Base-by-base conservation (phyloP, 2,329 filamentous ascomycete species). In the Atkinsonella hypoxylon region DNA sequence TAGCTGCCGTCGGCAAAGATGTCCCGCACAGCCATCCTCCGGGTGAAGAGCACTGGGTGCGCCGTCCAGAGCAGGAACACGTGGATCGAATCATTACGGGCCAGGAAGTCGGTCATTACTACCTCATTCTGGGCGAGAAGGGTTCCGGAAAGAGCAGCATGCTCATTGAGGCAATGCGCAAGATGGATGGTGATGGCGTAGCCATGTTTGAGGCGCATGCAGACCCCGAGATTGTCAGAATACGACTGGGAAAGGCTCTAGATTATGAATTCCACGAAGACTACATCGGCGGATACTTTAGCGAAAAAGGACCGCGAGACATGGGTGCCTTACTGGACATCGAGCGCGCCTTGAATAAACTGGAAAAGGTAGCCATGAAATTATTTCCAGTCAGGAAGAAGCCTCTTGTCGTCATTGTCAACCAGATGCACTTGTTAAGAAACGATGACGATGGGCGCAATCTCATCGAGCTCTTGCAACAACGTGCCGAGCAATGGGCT, bases 231-330 rank as follows among this genome's bases (percentile, higher is more conserved):
- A 95, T 98, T 53, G 95, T 98, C 65, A 85, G 93, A 17, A 85
- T 96, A 42, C 80, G 93, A 4, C 77, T 98, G 3, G 93, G 93
- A 26, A 96, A 95, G 64, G 89, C 90, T 2, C 75, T 98, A 40
- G 90, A 98, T 65, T 98, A 90, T 64, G 93, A 98, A 64, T 98
- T 87, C 60, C 89, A 97, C 63, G 93, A 97, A 70, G 93, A 98
- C 71, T 96, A 95, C 62, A 96, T 98, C 55, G 93, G 93, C 43
- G 88, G 87, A 6, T 85, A 98, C 53, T 98, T 98, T 67, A 95
- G 87, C 53, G 95, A 98, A 61, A 82, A 87, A 31, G 93, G 93
- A 0, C 93, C 93, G 0, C 80, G 93, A 42, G 93, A 98, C 61
- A 90, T 88, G 3, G 95, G 89, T 0, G 89, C 93, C 4, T 73